Base-by-base conservation (phyloP, 805 yeast genomes). In the Spathaspora arborariae region DNA sequence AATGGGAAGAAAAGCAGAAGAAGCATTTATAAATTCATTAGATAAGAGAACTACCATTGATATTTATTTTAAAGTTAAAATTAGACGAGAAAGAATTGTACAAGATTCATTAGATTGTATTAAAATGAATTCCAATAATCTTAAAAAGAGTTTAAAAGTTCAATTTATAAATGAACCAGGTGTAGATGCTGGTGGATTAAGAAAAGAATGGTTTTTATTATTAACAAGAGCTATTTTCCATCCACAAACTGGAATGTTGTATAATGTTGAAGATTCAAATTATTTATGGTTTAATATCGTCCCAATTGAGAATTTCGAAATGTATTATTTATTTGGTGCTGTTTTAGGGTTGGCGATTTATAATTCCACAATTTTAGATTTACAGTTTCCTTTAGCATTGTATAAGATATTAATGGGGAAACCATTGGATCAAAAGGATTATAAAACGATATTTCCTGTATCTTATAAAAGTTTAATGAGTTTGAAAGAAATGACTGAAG, bases 151-250 rank as follows among this genome's bases (percentile, higher is more conserved):
- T 1, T 64, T 92, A 24, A 76, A 81, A 51, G 84, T 94, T 7
- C 91, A 87, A 56, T 92, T 94, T 62, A 68, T 84, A 3, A 83
- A 83, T 49, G 99, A 92, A 59, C 95, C 91, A 0, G 99, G 98
- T 0, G 79, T 92, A 19, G 99, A 92, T 68, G 97, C 90, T 0
- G 98, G 99, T 2, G 99, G 99, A 0, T 73, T 92, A 48, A 81
- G 85, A 56, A 91, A 90, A 58, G 99, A 92, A 58, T 92, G 99
- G 99, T 91, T 94, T 63, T 70, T 81, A 41, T 65, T 91, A 35
- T 68, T 94, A 35, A 82, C 87, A 1, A 79, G 78, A 48, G 84
- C 84, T 20, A 62, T 92, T 1, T 86, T 91, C 59, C 78, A 77
- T 56, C 85, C 90, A 1, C 69, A 72, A 41, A 78, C 81, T 26